Evolutionary conservation across 2,329 filamentous ascomycete genomes (phyloP).

Genomic region (Blastomyces gilchristii): DNA sequence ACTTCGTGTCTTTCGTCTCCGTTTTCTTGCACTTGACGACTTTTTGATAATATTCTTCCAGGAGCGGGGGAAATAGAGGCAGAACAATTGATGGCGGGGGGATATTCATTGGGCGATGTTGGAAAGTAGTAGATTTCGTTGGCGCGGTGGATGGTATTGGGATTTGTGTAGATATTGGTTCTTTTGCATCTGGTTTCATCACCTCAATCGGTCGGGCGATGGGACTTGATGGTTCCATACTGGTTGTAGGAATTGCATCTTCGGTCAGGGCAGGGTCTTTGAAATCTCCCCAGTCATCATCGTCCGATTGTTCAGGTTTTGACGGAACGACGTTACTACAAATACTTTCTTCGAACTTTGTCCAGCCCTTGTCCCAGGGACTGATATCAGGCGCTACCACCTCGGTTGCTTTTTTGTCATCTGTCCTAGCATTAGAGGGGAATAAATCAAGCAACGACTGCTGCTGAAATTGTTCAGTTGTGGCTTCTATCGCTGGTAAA

Average conservation of each 20-base stretch:
- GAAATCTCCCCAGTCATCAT: slow-evolving; percentile 48
- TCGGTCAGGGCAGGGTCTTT: slow-evolving; percentile 26
- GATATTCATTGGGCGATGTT: slow-evolving; percentile 66
- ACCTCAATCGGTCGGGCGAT: background rate
- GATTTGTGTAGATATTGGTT: background rate
- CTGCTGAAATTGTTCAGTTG: slow-evolving; percentile 8
- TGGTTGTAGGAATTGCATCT: background rate
- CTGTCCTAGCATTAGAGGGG: slow-evolving; percentile 19
- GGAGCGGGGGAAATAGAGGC: slow-evolving; percentile 61
- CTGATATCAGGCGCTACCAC: background rate
- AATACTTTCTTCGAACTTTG: slow-evolving; percentile 1
- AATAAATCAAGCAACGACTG: slow-evolving; percentile 21
- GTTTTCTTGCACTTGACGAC: slow-evolving; percentile 53
- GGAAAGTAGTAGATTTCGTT: slow-evolving; percentile 8
- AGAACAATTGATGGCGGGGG: slow-evolving; percentile 79
- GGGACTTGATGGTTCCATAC: background rate
- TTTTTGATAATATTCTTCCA: slow-evolving; percentile 53
- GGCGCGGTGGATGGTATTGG: background rate
- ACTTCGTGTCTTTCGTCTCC: slow-evolving; percentile 14
- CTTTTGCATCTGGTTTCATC: background rate
- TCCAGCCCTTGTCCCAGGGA: background rate
- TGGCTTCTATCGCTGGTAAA: background rate
- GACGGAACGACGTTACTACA: background rate
- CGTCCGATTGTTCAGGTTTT: slow-evolving; percentile 20
- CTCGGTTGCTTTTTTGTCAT: background rate